Evolutionary conservation across 495 filamentous ascomycete genomes (phyloP).

Genomic region (Neurospora africana): DNA sequence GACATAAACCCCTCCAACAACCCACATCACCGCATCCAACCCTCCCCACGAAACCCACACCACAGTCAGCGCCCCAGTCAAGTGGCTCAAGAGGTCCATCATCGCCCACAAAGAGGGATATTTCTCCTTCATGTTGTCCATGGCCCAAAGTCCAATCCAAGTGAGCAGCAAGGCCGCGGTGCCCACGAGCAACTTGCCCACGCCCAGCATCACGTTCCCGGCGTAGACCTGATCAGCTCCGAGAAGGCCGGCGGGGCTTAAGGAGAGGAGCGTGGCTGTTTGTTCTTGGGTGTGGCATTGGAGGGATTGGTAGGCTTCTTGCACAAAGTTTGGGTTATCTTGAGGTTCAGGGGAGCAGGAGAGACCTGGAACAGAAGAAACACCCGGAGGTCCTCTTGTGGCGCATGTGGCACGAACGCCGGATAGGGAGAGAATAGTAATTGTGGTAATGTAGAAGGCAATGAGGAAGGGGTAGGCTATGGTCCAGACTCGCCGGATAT

Average conservation of each 20-base stretch:
- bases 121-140: neutral
- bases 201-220: neutral
- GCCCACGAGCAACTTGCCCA: neutral
- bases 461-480: neutral
- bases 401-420: neutral
- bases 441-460: neutral
- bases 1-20: constrained; percentile 22
- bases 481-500: too few species aligned
- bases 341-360: too few species aligned
- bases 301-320: neutral
- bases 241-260: neutral
- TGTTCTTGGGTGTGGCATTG: neutral
- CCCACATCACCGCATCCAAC: neutral
- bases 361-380: neutral
- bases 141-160: neutral
- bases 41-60: neutral
- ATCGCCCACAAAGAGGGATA: neutral
- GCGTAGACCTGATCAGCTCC: neutral
- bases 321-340: neutral
- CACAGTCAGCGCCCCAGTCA: neutral
- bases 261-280: neutral
- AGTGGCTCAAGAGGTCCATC: neutral
- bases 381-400: neutral
- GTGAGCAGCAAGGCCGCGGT: neutral
- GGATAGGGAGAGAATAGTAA: neutral